These are phyloP conservation scores for Fusarium robinianum DNA, from an alignment of 2,329 filamentous ascomycete genomes.

Conservation along the genomic window DNA sequence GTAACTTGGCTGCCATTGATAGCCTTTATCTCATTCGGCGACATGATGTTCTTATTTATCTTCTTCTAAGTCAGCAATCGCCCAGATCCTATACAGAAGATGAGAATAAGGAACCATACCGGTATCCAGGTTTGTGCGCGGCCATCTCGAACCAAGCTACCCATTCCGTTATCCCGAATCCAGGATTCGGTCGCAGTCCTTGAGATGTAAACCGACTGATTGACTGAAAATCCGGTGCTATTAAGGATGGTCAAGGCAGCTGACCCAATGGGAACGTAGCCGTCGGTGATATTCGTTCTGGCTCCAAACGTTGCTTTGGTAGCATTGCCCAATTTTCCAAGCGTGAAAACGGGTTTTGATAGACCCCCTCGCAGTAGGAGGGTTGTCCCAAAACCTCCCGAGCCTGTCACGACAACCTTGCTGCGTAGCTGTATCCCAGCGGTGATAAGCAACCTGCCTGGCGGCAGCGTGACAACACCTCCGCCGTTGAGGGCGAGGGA, in stretches of 20 bases:
- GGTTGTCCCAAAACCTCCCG: neutral
- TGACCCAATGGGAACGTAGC: slow-evolving; percentile 22
- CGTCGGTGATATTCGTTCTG: slow-evolving; percentile 23
- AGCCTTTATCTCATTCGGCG: slow-evolving; percentile 19
- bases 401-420: slow-evolving; percentile 9
- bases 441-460: slow-evolving; percentile 18
- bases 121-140: slow-evolving; percentile 25
- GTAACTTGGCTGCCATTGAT: slow-evolving; percentile 23
- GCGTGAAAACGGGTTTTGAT: slow-evolving; percentile 16
- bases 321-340: slow-evolving; percentile 5
- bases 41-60: slow-evolving; percentile 14
- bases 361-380: slow-evolving; percentile 5
- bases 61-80: neutral
- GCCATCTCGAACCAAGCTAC: slow-evolving; percentile 11
- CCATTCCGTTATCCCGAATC: slow-evolving; percentile 26
- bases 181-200: slow-evolving; percentile 18
- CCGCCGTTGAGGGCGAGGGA: slow-evolving; percentile 10
- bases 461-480: slow-evolving; percentile 15
- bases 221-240: neutral
- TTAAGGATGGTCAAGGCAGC: slow-evolving; percentile 3
- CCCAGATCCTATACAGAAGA: accelerated
- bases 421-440: slow-evolving; percentile 13
- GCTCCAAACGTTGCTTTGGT: slow-evolving; percentile 1
- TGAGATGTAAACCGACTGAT: slow-evolving; percentile 23
- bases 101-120: neutral